These are phyloP conservation scores for Alternaria hordeiaustralica DNA, from an alignment of 2,329 filamentous ascomycete species.

Conservation along the genomic window DNA sequence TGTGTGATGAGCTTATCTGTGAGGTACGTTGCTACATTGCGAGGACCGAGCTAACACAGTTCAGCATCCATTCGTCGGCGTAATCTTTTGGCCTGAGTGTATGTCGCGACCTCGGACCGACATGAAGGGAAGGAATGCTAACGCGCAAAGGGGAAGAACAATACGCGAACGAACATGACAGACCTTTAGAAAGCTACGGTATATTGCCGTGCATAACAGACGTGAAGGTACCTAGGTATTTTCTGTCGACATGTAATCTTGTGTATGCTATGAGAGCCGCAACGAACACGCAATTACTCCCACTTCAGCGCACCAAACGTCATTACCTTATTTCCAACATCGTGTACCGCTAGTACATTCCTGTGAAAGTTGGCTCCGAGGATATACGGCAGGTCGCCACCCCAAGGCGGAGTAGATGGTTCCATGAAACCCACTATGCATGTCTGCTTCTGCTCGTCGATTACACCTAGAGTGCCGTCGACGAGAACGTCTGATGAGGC, in stretches of 20 bases:
- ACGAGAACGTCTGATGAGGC: neutral
- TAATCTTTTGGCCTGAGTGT: neutral
- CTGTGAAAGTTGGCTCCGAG: neutral
- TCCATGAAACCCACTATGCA: neutral
- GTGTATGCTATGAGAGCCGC: neutral
- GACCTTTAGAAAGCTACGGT: neutral
- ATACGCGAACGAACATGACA: rapidly evolving
- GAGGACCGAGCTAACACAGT: neutral
- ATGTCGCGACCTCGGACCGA: neutral
- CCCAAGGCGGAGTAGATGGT: neutral
- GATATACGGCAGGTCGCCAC: neutral
- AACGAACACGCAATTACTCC: rapidly evolving
- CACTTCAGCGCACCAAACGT: neutral
- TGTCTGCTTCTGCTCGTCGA: neutral
- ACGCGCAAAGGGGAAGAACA: neutral
- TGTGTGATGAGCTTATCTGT: neutral
- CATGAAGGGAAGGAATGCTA: neutral
- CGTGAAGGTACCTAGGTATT: neutral
- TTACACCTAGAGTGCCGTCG: neutral
- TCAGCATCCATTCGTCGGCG: neutral
- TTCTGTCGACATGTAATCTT: neutral
- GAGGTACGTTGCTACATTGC: neutral
- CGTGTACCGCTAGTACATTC: neutral
- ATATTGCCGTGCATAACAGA: neutral
- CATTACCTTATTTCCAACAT: neutral